Conservation (phyloP, 495 filamentous ascomycete species). For the Aspergillus homomorphus region DNA sequence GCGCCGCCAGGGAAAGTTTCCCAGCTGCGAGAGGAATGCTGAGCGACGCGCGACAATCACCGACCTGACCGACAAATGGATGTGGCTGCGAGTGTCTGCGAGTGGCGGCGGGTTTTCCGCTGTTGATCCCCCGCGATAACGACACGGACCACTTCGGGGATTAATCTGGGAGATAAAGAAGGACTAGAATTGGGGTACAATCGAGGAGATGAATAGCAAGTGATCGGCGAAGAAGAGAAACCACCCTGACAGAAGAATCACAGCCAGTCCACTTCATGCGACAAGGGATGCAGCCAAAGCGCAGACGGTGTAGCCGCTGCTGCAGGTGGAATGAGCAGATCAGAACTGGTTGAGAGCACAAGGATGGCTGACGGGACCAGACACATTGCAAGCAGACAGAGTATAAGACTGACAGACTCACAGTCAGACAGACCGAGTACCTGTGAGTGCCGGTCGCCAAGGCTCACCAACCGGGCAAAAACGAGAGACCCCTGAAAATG, state of each 20-base stretch:
- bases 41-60: slow-evolving; percentile 3
- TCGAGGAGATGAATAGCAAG: neutral
- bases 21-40: neutral
- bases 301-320: neutral
- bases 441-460: neutral
- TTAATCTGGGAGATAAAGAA: neutral
- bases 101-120: slow-evolving; percentile 6
- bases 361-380: neutral
- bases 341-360: no score
- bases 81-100: neutral
- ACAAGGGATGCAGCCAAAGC: neutral
- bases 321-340: neutral
- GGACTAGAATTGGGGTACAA: neutral
- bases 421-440: neutral
- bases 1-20: neutral
- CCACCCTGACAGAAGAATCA: neutral
- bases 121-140: slow-evolving; percentile 6
- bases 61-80: neutral
- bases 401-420: no score
- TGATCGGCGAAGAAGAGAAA: neutral
- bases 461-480: neutral
- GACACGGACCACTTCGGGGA: slow-evolving; percentile 4
- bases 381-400: neutral
- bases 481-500: neutral
- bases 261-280: neutral